Conservation (phyloP, 768 basidiomycete genomes). For the Kwoniella bestiolae region DNA sequence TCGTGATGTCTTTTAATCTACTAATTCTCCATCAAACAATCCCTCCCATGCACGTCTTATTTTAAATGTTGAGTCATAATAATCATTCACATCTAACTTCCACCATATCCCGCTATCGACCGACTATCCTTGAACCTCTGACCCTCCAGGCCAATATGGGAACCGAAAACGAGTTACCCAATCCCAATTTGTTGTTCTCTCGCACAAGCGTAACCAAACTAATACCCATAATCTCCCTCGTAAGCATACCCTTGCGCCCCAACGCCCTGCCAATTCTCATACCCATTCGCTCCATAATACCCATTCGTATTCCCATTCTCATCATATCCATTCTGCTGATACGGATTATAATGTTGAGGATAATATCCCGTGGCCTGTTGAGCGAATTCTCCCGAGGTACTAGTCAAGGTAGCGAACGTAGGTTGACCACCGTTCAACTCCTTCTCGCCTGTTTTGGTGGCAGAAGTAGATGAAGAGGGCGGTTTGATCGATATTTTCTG, state of each 20-base stretch:
- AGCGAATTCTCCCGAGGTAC: background rate
- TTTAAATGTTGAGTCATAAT: too few relatives aligned
- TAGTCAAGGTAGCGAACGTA: constrained; percentile 15
- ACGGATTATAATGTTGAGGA: constrained; percentile 39
- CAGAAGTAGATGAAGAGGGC: constrained; percentile 11
- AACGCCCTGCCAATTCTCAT: background rate
- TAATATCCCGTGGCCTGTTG: constrained; percentile 22
- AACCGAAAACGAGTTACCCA: too few relatives aligned
- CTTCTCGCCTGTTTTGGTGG: background rate
- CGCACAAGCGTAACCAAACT: too few relatives aligned
- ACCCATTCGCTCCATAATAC: background rate
- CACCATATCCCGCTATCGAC: too few relatives aligned
- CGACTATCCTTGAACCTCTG: too few relatives aligned
- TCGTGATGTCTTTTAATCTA: too few relatives aligned
- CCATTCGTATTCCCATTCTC: background rate
- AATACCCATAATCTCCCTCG: constrained; percentile 27
- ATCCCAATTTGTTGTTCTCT: too few relatives aligned
- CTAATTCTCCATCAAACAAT: too few relatives aligned
- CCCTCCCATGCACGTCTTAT: too few relatives aligned
- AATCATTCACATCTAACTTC: too few relatives aligned
- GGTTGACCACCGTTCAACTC: background rate
- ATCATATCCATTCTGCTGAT: constrained; percentile 7
- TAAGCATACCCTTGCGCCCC: constrained; percentile 23
- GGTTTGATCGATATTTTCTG: constrained; percentile 34
- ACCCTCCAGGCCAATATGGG: too few relatives aligned